Base-by-base conservation (phyloP, 73 alveolate genomes). In the Paramecium pentaurelia region DNA sequence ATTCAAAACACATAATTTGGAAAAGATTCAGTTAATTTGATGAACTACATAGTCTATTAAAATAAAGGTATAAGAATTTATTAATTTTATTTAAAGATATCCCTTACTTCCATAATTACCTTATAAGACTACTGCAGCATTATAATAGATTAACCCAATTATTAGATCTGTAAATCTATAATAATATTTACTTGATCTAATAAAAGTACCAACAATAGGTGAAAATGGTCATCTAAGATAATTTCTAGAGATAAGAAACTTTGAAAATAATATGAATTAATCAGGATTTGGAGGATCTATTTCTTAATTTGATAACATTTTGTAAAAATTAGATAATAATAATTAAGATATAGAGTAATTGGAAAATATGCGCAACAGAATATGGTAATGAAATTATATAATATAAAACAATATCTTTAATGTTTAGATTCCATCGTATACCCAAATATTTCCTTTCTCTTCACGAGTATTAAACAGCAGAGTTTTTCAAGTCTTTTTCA, bases 401-500 rank as follows among this genome's bases (percentile, higher is more conserved):
- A 75, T 38, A 75, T 30, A 12, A 36, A 75, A 16, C 9, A 34
- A 75, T 36, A 42, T 42, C 58, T 36, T 34, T 14, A 36, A 42
- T 75, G 58, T 75, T 75, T 42, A 75, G 47, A 75, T 75, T 75
- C 47, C 88, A 75, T 42, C 60, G 60, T 10, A 36, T 80, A 32
- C 91, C 91, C 45, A 42, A 36, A 80, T 80, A 80, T 80, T 18
- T 34, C n/a, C 47, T 80, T 22, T 42, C 75, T 20, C 92, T 92
- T 20, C 95, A 92, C 16, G 95, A 92, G 58, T 92, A 92, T 60
- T 45, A 92, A 44, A 86, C 94, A 59, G 92, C 92, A 2, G 80
- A 59, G 25, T 22, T 92, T 9, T 68, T 88, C 70, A 88, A 86
- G 45, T 58, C 86, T 0, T 92, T 32, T 77, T 18, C 6, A 60